Conservation (phyloP, 768 basidiomycete species). For the Pleurotus tuber-regium region DNA sequence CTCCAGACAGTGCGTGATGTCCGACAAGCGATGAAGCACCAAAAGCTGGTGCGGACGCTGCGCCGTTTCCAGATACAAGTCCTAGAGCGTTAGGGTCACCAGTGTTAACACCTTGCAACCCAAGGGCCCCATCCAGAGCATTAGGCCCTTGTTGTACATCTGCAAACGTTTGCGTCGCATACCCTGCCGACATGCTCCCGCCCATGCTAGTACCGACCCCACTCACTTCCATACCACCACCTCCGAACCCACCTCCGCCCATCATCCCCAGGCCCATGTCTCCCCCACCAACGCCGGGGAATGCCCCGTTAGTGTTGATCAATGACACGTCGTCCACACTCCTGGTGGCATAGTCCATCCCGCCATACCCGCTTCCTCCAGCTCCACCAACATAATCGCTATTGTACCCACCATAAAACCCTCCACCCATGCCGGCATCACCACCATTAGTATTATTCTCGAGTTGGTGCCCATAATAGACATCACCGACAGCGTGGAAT, state of each 20-base stretch:
- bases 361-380: background rate
- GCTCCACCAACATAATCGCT: slow-evolving; percentile 2
- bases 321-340: slow-evolving; percentile 4
- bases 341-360: background rate
- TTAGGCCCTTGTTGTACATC: slow-evolving; percentile 18
- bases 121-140: slow-evolving; percentile 20
- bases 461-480: background rate
- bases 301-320: background rate
- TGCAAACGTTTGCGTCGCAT: slow-evolving; percentile 23
- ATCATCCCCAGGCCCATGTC: slow-evolving; percentile 5
- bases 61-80: slow-evolving; percentile 8
- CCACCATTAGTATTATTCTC: background rate
- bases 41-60: background rate
- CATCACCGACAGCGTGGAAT: slow-evolving; percentile 3
- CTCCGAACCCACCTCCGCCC: background rate
- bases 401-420: background rate
- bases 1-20: background rate
- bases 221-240: background rate
- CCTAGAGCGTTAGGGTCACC: slow-evolving; percentile 1
- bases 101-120: slow-evolving; percentile 20
- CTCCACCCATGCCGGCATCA: background rate
- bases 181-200: slow-evolving; percentile 18
- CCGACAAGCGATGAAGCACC: background rate
- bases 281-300: background rate
- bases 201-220: slow-evolving; percentile 3